Conservation (phyloP, 2,329 filamentous ascomycete genomes). For the Paecilomyces formosus region DNA sequence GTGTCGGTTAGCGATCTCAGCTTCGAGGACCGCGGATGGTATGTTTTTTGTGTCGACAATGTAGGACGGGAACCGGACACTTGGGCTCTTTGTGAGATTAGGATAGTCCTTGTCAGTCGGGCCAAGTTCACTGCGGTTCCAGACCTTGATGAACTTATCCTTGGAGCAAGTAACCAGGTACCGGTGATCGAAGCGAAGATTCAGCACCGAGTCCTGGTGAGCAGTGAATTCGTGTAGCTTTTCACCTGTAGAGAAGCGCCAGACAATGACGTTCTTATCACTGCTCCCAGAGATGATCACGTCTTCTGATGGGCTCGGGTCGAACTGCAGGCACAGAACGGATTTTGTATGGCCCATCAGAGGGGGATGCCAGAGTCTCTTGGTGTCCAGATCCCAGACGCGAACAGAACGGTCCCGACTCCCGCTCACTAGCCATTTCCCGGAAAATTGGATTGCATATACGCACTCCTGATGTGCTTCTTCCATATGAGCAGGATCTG, state of each 20-base stretch:
- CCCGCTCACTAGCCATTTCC: constrained; percentile 82
- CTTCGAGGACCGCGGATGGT: constrained; percentile 35
- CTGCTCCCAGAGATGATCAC: constrained; percentile 93
- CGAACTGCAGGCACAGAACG: constrained; percentile 91
- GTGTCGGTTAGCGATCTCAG: constrained; percentile 33
- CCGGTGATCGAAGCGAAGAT: constrained; percentile 83
- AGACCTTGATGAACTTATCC: constrained; percentile 93
- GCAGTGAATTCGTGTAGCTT: constrained; percentile 72
- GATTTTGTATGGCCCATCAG: constrained; percentile 73
- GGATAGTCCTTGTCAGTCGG: constrained; percentile 40
- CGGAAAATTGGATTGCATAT: constrained; percentile 85
- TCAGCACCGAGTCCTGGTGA: constrained; percentile 85
- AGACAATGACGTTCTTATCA: constrained; percentile 82
- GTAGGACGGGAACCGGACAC: constrained; percentile 44
- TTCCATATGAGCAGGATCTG: constrained; percentile 68
- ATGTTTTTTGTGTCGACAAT: constrained; percentile 44
- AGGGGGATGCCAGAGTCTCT: constrained; percentile 66
- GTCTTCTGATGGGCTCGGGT: constrained; percentile 78
- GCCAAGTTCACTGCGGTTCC: constrained; percentile 68
- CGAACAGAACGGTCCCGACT: constrained; percentile 82
- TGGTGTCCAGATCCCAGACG: constrained; percentile 81
- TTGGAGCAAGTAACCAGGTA: constrained; percentile 96
- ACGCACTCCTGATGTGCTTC: constrained; percentile 91
- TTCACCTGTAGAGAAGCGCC: constrained; percentile 86
- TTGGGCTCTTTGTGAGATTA: constrained; percentile 31